These are phyloP conservation scores for Luffa acutangula DNA, from an alignment of 306 rosid genomes.

Conservation along the genomic window DNA sequence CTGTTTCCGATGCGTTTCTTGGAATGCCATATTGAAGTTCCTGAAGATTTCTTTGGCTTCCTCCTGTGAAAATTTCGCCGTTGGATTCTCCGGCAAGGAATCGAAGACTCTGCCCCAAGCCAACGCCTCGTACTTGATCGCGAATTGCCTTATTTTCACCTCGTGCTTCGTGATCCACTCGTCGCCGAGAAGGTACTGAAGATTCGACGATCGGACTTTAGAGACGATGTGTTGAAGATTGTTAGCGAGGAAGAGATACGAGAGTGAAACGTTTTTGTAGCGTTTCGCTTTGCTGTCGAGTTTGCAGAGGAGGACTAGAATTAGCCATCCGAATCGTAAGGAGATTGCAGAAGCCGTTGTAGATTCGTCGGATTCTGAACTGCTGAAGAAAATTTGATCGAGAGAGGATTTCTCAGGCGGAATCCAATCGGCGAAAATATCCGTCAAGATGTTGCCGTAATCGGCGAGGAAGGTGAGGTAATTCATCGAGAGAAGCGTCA, in stretches of 20 bases:
- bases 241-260: slow-evolving; percentile 75
- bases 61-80: slow-evolving; percentile 12
- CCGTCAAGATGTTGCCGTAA: slow-evolving; percentile 33
- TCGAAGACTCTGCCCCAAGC: slow-evolving; percentile 55
- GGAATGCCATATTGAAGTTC: slow-evolving; percentile 43
- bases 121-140: slow-evolving; percentile 45
- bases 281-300: slow-evolving; percentile 52
- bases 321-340: slow-evolving; percentile 50
- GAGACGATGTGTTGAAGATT: slow-evolving; percentile 67
- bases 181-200: slow-evolving; percentile 44
- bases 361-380: slow-evolving; percentile 17
- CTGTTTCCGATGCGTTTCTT: slow-evolving; percentile 41
- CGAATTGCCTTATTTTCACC: slow-evolving; percentile 46
- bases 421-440: slow-evolving; percentile 36
- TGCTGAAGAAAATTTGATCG: slow-evolving; percentile 30
- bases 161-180: slow-evolving; percentile 55
- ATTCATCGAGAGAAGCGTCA: slow-evolving; percentile 33
- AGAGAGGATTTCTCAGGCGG: slow-evolving; percentile 13
- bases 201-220: slow-evolving; percentile 47
- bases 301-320: slow-evolving; percentile 65
- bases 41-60: slow-evolving; percentile 37
- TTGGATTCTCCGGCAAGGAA: slow-evolving; percentile 41
- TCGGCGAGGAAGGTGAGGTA: slow-evolving; percentile 45
- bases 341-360: slow-evolving; percentile 17
- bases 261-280: slow-evolving; percentile 56